phyloP scores from a whole-genome alignment of 1,139 yeast genomes.

The Geotrichum citri-aurantii region DNA sequence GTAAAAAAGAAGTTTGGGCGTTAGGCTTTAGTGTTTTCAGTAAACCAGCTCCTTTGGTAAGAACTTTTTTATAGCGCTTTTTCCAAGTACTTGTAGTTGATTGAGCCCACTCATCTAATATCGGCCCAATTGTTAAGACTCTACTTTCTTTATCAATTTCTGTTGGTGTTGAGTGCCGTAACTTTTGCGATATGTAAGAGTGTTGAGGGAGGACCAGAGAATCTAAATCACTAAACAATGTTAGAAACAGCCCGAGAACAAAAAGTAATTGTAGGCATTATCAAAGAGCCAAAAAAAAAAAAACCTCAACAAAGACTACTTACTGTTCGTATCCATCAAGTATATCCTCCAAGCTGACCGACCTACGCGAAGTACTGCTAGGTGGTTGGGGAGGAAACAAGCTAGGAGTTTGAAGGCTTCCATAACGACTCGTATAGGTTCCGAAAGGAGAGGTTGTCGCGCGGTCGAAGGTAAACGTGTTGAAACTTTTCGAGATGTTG shows the following conservation, averaged over 20 bases:
- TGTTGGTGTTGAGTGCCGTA: conserved; percentile 50
- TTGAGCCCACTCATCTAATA: conserved; percentile 56
- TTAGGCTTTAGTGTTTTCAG: background rate
- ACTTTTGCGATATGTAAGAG: conserved; percentile 59
- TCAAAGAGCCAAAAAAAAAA: background rate
- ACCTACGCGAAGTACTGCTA: background rate
- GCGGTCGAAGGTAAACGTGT: background rate
- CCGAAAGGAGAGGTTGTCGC: background rate
- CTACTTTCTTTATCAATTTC: conserved; percentile 48
- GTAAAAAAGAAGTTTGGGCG: background rate
- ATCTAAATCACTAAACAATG: background rate
- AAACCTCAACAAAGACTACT: background rate
- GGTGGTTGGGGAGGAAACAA: background rate
- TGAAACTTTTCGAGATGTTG: background rate
- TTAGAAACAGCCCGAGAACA: background rate
- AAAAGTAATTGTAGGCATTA: background rate
- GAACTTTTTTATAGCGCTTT: conserved; percentile 1
- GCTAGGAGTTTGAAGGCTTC: background rate
- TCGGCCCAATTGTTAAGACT: conserved; percentile 53
- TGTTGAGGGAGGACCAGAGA: conserved; percentile 1
- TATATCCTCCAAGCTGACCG: background rate
- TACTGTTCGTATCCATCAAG: background rate
- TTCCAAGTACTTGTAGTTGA: conserved; percentile 5
- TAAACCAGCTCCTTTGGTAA: background rate
- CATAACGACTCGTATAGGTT: background rate